Evolutionary conservation across 768 basidiomycete species (phyloP), one percentile per base, ranked within the genome.

Genomic region (Lactarius tabidus): DNA sequence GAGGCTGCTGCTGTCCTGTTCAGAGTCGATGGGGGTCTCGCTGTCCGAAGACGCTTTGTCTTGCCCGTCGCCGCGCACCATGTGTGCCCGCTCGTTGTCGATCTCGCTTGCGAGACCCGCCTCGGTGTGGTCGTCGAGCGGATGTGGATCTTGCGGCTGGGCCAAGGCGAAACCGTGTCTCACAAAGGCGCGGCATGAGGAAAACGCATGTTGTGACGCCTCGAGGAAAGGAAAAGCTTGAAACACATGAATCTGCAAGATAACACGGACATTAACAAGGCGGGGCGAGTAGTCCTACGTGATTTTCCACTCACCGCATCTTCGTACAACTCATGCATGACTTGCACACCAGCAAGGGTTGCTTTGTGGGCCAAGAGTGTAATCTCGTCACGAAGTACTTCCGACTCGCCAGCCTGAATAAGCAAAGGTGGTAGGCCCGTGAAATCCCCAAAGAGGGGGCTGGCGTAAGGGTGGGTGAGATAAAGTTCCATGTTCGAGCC

Each of bases 381-480:
- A 28, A 93, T 89, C 74, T 98, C 96, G 71, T 99, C 96, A 31
- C 94, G 81, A n/a, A 99, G 80, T 0, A 97, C 93, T 73, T 99
- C 96, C 1, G 93, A 89, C 67, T 98, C 96, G 20, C 96, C 96
- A 2, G 87, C 88, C 73, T 96, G 94, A 48, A 98, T 89, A 14
- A 98, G 81, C 72, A 98, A 73, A 0, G 96, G 96, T 12, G 96
- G 96, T 20, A 99, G 78, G 9, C 89, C 90, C 12, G 80, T 78
- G 66, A 95, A 89, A 73, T 94, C 85, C 23, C 97, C 96, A 70
- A 99, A 99, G 18, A 99, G 79, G 0, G 93, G 96, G 65, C 92
- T 95, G 12, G 90, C 96, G 71, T 99, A 99, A 12, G 96, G 96
- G 74, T 99, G 95, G 0, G 95, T 98, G 54, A 98, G 79, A 73